Conservation (phyloP, 768 basidiomycete genomes). For the Xerocomus brunneocitrinus region DNA sequence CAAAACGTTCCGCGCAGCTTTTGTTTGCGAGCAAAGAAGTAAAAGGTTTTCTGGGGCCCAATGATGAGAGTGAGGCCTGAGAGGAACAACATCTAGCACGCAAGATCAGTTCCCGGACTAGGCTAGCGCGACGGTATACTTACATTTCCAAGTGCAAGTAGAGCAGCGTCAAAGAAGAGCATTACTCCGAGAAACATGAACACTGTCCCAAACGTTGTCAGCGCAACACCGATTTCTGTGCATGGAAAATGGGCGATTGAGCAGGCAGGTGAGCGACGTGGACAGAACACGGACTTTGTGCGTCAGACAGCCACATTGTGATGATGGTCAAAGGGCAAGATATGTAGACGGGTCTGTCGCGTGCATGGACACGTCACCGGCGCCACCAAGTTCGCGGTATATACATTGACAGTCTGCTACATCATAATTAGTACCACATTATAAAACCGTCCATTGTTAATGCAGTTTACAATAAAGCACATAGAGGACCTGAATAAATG, state of each 20-base stretch:
- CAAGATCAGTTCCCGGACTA: background rate
- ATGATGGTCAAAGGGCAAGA: background rate
- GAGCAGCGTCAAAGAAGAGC: constrained; percentile 93
- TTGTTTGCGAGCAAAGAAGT: constrained; percentile 94
- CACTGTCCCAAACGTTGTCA: constrained; percentile 90
- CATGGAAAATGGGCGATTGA: constrained; percentile 1
- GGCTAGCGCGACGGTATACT: constrained; percentile 20
- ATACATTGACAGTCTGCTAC: background rate
- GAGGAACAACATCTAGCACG: constrained; percentile 76
- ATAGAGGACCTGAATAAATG: constrained; percentile 26
- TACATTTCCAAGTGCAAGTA: constrained; percentile 97
- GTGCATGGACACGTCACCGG: constrained; percentile 19
- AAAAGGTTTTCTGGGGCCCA: constrained; percentile 94
- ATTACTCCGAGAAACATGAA: constrained; percentile 97
- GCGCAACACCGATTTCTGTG: constrained; percentile 91
- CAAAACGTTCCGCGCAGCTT: constrained; percentile 88
- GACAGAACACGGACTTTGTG: constrained; percentile 36
- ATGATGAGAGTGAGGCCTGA: constrained; percentile 95
- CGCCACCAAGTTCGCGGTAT: constrained; percentile 7
- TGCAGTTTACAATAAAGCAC: constrained; percentile 23
- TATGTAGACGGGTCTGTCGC: background rate
- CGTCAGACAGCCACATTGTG: constrained; percentile 51
- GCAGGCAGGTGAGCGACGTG: background rate
- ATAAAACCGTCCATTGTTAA: constrained; percentile 14
- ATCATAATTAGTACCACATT: constrained; percentile 8